Base-by-base conservation (phyloP, 805 yeast species). In the Saturnispora hagleri region DNA sequence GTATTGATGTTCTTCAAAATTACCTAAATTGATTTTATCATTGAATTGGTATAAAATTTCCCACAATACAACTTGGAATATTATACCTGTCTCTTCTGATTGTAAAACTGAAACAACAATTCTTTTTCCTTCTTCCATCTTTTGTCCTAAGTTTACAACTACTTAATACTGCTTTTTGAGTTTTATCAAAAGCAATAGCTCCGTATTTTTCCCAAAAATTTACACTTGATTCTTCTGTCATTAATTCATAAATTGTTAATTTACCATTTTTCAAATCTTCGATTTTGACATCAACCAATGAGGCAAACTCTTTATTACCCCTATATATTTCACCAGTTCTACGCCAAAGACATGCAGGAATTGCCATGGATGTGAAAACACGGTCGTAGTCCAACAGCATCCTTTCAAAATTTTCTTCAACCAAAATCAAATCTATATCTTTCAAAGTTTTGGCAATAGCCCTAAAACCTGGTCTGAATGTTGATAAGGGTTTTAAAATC, bases 171-270 rank as follows among this genome's bases (percentile, higher is more conserved):
- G 97, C 97, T 63, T 91, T 91, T 61, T 90, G 97, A 1, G 93
- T 91, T 58, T 90, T 86, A 62, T 91, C 97, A 69, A 91, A 90
- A 4, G 98, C 97, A 62, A 90, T 87, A 3, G 95, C 89, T 3
- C 97, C 97, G 62, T 90, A 91, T 64, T 90, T 90, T 62, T 91
- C 98, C 98, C 98, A 91, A 64, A 89, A 91, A 60, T 89, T 90
- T 18, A 91, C 97, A 27, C 97, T 95, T 62, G 96, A 86, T 59
- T 90, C 97, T 65, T 90, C 97, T 47, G 89, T 83, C 96, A 91
- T 86, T 55, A 91, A 70, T 69, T 91, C 97, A 68, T 90, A 90
- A 44, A 91, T 88, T 1, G 97, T 93, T 57, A 89, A 69, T 59
- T 84, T 86, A 10, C 98, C 98, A 65, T 91, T 96, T 57, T 93